These are phyloP conservation scores for Macaranga tanarius DNA, from an alignment of 441 rosid genomes.

Conservation along the genomic window DNA sequence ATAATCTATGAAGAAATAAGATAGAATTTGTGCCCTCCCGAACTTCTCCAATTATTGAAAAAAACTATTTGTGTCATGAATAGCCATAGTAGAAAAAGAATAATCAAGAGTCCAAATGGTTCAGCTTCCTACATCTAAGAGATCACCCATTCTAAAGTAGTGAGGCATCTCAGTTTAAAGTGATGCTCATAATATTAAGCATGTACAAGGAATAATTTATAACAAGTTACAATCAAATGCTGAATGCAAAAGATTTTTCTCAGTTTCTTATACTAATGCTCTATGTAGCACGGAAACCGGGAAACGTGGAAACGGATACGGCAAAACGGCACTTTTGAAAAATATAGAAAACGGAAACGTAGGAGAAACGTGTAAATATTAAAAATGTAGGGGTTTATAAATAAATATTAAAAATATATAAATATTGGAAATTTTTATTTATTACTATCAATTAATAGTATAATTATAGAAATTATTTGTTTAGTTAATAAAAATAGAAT, in stretches of 20 bases:
- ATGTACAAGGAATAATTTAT: neutral
- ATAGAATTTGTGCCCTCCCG: neutral
- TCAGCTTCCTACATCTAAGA: neutral
- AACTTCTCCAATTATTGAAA: neutral
- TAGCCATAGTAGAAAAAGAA: neutral
- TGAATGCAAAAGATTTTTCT: neutral
- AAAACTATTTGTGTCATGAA: neutral
- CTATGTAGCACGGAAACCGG: too few relatives aligned
- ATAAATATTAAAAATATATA: too few relatives aligned
- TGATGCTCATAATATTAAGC: neutral
- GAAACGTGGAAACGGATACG: too few relatives aligned
- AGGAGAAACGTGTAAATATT: too few relatives aligned
- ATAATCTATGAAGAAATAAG: neutral
- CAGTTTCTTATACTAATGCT: conserved; percentile 1
- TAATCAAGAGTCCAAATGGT: neutral
- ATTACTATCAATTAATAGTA: too few relatives aligned
- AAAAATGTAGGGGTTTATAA: too few relatives aligned
- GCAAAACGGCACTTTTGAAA: too few relatives aligned
- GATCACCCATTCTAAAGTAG: neutral
- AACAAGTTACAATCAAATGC: neutral
- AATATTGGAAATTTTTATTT: too few relatives aligned
- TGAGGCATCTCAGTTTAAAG: conserved; percentile 4
- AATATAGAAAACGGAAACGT: too few relatives aligned
- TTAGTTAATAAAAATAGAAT: too few relatives aligned
- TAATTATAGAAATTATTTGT: too few relatives aligned